Base-by-base conservation (phyloP, 192 early-diverging fungal genomes). In the Backusella westeae region DNA sequence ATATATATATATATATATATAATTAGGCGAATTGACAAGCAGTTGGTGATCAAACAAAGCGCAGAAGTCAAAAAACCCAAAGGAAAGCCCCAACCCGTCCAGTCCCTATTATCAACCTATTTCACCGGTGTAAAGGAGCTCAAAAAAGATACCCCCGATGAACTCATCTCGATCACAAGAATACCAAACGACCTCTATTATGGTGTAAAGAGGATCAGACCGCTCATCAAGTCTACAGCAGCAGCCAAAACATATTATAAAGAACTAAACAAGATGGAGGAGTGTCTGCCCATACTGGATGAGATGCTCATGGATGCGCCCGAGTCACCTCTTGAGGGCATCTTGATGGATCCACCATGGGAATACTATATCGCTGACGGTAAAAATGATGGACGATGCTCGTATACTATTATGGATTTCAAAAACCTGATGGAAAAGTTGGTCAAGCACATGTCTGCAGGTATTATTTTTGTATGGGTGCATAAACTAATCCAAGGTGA, bases 261-360 rank as follows among this genome's bases (percentile, higher is more conserved):
- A 21, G 78, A 84, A 73, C 32, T 84, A 15, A 12, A 44, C 1
- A 56, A 79, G 56, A 81, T 84, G 67, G 74, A 52, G 34, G 81
- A 78, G 0, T 79, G 75, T 34, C 4, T 71, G 9, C 21, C 72
- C 3, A 49, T 69, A 12, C 34, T 83, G 1, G 73, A 77, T 14
- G 39, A 75, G 3, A 38, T 72, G n/a, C 38, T 77, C 6, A 14
- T 14, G 15, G n/a, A 56, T 14, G 6, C 4, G 29, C 6, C 67
- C 10, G 21, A 75, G 10, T 77, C 77, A 5, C 71, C 79, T n/a
- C 75, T 90, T 49, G 85, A 90, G 41, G 87, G 88, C 0, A 79
- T 90, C 15, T 52, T 90, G 41, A 82, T 87, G 5, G 88, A 90
- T 77, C 88, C 88, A 39, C 88, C 88, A 56, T 90, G 88, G 88